phyloP scores from a whole-genome alignment of 371 early-diverging fungal genomes.

The Actinomortierella wolfii region DNA sequence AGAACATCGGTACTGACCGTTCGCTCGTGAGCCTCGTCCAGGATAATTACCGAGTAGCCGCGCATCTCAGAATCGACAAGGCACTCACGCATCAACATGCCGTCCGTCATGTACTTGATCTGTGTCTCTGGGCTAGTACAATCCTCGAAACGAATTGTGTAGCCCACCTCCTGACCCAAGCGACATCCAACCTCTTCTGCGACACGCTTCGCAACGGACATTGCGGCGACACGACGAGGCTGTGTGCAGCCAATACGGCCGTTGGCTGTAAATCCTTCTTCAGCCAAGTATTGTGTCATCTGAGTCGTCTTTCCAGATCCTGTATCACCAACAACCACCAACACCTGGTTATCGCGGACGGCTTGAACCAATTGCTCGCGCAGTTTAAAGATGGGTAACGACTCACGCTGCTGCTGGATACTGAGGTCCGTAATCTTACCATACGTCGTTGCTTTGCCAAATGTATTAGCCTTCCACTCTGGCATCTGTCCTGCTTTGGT shows the following conservation, averaged over 20 bases:
- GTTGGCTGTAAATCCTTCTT: slow-evolving; percentile 84
- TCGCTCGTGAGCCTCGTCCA: slow-evolving; percentile 99
- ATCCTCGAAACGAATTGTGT: slow-evolving; percentile 98
- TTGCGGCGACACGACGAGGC: slow-evolving; percentile 99
- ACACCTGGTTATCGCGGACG: slow-evolving; percentile 85
- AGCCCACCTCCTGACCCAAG: slow-evolving; percentile 96
- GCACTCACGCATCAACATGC: slow-evolving; percentile 97
- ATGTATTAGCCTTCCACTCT: slow-evolving; percentile 93
- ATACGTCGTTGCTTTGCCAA: slow-evolving; percentile 88
- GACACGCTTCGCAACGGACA: slow-evolving; percentile 99
- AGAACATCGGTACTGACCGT: slow-evolving; percentile 97
- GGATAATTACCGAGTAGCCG: slow-evolving; percentile 92
- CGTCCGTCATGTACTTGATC: slow-evolving; percentile 99
- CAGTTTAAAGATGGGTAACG: slow-evolving; percentile 87
- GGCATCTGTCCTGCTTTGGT: slow-evolving; percentile 73
- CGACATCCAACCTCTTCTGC: slow-evolving; percentile 97
- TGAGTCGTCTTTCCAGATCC: slow-evolving; percentile 99
- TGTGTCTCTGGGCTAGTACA: slow-evolving; percentile 91
- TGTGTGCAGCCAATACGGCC: slow-evolving; percentile 99
- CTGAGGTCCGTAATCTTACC: slow-evolving; percentile 87
- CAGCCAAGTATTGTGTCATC: slow-evolving; percentile 98
- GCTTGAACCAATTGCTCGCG: slow-evolving; percentile 83
- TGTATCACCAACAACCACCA: slow-evolving; percentile 96
- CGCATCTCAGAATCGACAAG: slow-evolving; percentile 85
- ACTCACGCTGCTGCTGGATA: slow-evolving; percentile 93